These are phyloP conservation scores for Nemania diffusa DNA, from an alignment of 2,329 filamentous ascomycete species.

Conservation along the genomic window DNA sequence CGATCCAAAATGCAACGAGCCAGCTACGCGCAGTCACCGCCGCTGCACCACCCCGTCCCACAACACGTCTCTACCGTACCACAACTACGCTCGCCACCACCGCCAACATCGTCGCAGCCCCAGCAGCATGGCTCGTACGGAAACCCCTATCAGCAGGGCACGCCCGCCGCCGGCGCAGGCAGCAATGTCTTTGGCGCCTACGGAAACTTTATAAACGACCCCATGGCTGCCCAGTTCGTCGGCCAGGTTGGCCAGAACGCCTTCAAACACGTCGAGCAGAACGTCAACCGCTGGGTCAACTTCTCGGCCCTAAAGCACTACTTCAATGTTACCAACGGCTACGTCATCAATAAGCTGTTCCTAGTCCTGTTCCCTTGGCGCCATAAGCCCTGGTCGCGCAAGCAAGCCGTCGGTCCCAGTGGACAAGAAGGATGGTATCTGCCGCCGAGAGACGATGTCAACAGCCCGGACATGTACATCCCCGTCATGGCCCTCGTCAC, in stretches of 20 bases:
- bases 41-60: conserved; percentile 95
- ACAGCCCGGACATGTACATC: conserved; percentile 99
- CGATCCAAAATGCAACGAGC: conserved; percentile 83
- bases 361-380: conserved; percentile 97
- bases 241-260: conserved; percentile 94
- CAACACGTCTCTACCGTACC: conserved; percentile 99
- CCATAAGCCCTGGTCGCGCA: conserved; percentile 96
- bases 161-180: conserved; percentile 58
- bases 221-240: conserved; percentile 87
- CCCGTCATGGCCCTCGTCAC: conserved; percentile 94
- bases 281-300: conserved; percentile 88
- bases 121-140: conserved; percentile 74
- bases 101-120: conserved; percentile 75
- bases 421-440: conserved; percentile 82
- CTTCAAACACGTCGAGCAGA: conserved; percentile 93
- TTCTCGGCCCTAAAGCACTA: conserved; percentile 96
- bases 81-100: conserved; percentile 92
- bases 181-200: conserved; percentile 75
- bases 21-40: conserved; percentile 87
- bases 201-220: conserved; percentile 94
- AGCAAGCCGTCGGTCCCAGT: conserved; percentile 77
- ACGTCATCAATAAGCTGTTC: conserved; percentile 92
- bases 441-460: conserved; percentile 92
- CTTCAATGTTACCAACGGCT: conserved; percentile 98
- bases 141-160: conserved; percentile 78